These are phyloP conservation scores for Naganishia sp. DNA, from an alignment of 1,284 basidiomycete genomes.

Conservation along the genomic window DNA sequence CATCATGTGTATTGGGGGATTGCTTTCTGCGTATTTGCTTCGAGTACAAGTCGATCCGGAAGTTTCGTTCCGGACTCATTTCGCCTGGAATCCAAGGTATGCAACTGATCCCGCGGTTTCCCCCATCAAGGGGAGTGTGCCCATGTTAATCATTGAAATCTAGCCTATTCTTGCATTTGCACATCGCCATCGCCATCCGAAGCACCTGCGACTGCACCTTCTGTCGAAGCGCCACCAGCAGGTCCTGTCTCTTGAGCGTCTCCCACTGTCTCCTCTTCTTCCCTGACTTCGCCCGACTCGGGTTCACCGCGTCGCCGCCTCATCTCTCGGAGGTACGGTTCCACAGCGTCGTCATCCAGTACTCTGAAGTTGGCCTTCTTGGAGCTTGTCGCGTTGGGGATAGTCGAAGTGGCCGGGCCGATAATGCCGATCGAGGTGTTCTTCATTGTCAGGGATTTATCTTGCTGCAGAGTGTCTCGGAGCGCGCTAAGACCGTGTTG, in stretches of 20 bases:
- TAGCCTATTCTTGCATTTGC: constrained; percentile 65
- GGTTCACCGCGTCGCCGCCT: constrained; percentile 55
- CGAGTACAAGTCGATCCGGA: not conserved
- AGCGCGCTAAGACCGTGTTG: constrained; percentile 89
- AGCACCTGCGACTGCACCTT: constrained; percentile 32
- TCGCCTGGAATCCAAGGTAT: not conserved
- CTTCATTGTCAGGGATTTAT: constrained; percentile 85
- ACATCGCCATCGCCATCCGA: constrained; percentile 64
- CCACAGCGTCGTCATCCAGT: constrained; percentile 61
- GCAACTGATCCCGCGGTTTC: not conserved
- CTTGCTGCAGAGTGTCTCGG: constrained; percentile 92
- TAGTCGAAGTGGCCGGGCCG: constrained; percentile 58
- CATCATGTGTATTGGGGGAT: not conserved
- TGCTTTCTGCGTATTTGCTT: too few relatives aligned
- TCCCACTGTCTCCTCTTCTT: constrained; percentile 44
- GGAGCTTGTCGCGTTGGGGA: constrained; percentile 34
- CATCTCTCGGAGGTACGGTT: constrained; percentile 65
- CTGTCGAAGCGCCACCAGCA: constrained; percentile 46
- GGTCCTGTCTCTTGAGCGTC: constrained; percentile 41
- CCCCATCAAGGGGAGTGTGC: not conserved
- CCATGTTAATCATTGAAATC: not conserved
- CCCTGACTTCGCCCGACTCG: constrained; percentile 59
- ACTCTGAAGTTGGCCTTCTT: constrained; percentile 50
- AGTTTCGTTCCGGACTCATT: not conserved
- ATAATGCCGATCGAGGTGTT: constrained; percentile 94